Evolutionary conservation across 2,329 filamentous ascomycete genomes (phyloP), one percentile per base, ranked within the genome.

Genomic region (Talaromyces sp.): DNA sequence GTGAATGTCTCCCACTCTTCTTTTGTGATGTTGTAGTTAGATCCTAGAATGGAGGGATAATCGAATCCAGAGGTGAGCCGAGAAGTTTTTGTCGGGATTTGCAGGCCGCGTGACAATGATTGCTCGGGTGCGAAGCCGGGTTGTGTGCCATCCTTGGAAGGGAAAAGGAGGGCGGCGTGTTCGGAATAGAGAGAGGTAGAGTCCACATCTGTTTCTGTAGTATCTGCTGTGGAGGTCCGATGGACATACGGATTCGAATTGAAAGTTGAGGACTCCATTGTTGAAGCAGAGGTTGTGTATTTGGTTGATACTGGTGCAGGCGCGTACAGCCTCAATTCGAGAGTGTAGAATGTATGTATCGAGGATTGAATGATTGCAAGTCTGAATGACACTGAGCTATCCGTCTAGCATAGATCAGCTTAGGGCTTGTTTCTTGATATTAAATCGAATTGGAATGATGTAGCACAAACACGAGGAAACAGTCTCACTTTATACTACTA

Each of bases 11-110:
- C 35, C 74, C 74, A 76, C 31, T 74, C 66, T 1, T 66, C 58
- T 15, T 68, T 41, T 0, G 70, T 68, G 31, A 76, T 67, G 15
- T 64, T 59, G 61, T 73, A 70, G 33, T 58, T 25, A 1, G 66
- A 41, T 17, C 56, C 56, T 2, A 76, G 64, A 3, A 73, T 67
- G 8, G 69, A 67, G 1, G 74, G 74, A 61, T 74, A 76, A 13
- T 69, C 68, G 62, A 76, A 76, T 17, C 74, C 73, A 0, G 74
- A 76, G 27, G 70, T 73, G 50, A 71, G 67, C 22, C 67, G 64
- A 5, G 61, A 58, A 1, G 70, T 71, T 31, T 70, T 69, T 1
- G 73, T 71, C 2, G 74, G 74, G 11, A 76, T 68, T 67, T 76
- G 74, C 1, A 76, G 68, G 0, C 73, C 74, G n/a, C 71, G 68